Percentiles rank a stretch among this genome's conserved stretches.
These are phyloP conservation scores for Daldinia loculata DNA, from an alignment of 495 filamentous ascomycete genomes.

Conservation along the genomic window DNA sequence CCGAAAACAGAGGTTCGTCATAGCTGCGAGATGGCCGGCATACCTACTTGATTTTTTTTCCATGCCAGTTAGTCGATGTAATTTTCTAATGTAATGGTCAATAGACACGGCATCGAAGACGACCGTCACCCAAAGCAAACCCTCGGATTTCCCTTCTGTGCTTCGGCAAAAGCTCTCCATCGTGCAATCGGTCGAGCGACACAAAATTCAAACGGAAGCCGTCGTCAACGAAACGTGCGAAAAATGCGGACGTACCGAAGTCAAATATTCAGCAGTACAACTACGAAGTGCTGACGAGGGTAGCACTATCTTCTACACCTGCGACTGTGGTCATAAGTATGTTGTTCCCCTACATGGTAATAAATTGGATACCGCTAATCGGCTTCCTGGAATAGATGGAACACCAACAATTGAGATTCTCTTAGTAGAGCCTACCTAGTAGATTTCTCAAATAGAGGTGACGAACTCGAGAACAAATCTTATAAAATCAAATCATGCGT, in stretches of 20 bases:
- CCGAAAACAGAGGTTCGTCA: constrained; percentile 76
- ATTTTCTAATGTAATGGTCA: constrained; percentile 19
- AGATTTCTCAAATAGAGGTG: constrained; percentile 9
- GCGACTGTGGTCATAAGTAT: constrained; percentile 86
- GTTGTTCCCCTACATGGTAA: constrained; percentile 37
- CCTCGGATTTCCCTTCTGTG: constrained; percentile 85
- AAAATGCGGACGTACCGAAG: constrained; percentile 81
- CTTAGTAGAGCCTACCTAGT: constrained; percentile 14
- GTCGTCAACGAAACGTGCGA: constrained; percentile 74
- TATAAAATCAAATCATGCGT: constrained; percentile 33
- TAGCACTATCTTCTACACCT: constrained; percentile 86
- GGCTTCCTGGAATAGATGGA: constrained; percentile 60
- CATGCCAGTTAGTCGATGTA: neutral
- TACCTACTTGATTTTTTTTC: neutral
- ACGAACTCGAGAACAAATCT: constrained; percentile 7
- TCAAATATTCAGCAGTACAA: constrained; percentile 86
- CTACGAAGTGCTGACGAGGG: constrained; percentile 95
- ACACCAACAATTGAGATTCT: constrained; percentile 63
- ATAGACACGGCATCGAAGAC: constrained; percentile 82
- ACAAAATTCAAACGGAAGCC: constrained; percentile 79
- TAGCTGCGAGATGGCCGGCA: neutral
- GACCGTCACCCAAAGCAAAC: constrained; percentile 83
- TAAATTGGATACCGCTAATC: constrained; percentile 41
- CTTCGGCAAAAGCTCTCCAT: constrained; percentile 85
- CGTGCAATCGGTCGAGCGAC: constrained; percentile 80